Conservation (phyloP, 176 grass and related monocot species). For the Saccharum spontaneum region DNA sequence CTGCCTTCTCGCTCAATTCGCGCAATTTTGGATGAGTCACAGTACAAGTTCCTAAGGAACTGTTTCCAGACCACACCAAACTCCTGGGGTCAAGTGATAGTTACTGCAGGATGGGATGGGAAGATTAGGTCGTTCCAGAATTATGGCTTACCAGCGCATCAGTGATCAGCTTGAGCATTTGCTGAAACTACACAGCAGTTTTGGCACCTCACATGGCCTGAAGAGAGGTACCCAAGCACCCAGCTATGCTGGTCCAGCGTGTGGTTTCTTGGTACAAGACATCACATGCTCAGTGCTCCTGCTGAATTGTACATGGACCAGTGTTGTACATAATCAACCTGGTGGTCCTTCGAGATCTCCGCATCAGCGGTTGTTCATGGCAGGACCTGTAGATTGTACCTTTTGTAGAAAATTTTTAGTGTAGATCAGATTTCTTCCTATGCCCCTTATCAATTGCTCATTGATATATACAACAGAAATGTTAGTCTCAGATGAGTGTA, state of each 20-base stretch:
- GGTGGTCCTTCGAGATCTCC: conserved; percentile 57
- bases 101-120: conserved; percentile 87
- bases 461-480: conserved; percentile 37
- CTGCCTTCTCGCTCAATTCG: conserved; percentile 47
- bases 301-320: conserved; percentile 56
- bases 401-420: conserved; percentile 54
- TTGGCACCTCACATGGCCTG: conserved; percentile 50
- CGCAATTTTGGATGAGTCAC: conserved; percentile 47
- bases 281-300: conserved; percentile 65
- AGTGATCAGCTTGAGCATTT: conserved; percentile 41
- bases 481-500: conserved; percentile 38
- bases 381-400: conserved; percentile 55
- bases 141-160: conserved; percentile 65
- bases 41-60: conserved; percentile 64
- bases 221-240: conserved; percentile 34
- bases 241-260: conserved; percentile 48
- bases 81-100: conserved; percentile 87
- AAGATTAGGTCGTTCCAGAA: conserved; percentile 81
- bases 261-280: conserved; percentile 69
- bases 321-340: conserved; percentile 50
- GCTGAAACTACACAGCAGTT: conserved; percentile 31
- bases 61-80: conserved; percentile 59
- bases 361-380: conserved; percentile 51
- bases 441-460: conserved; percentile 13
- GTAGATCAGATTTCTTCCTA: conserved; percentile 53